Conservation (phyloP, 192 early-diverging fungal species). For the Coemansia sp. region DNA sequence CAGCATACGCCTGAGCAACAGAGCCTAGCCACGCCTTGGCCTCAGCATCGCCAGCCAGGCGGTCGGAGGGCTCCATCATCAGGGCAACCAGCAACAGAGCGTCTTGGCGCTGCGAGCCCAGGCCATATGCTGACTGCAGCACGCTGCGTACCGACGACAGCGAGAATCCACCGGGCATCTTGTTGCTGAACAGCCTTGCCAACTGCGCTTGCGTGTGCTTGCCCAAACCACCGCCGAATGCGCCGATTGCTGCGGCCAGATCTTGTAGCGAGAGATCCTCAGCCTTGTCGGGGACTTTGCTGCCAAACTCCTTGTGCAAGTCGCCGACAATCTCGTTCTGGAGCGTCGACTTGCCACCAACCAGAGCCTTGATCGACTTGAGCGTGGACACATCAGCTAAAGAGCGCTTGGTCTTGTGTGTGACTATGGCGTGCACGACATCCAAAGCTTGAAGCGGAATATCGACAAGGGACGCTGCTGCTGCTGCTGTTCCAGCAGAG, state of each 20-base stretch:
- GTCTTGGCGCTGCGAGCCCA: constrained; percentile 75
- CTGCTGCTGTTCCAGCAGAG: neutral
- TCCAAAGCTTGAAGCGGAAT: constrained; percentile 77
- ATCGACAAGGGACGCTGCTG: constrained; percentile 63
- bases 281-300: constrained; percentile 83
- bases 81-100: constrained; percentile 75
- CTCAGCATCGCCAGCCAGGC: constrained; percentile 75
- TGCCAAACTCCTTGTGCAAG: constrained; percentile 90
- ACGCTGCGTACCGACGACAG: constrained; percentile 73
- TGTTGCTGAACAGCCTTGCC: constrained; percentile 78
- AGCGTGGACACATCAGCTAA: constrained; percentile 71
- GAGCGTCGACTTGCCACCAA: constrained; percentile 90
- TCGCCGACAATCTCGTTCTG: constrained; percentile 98
- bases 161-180: constrained; percentile 93
- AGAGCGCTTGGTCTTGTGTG: constrained; percentile 88
- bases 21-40: constrained; percentile 85
- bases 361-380: constrained; percentile 74
- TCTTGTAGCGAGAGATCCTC: constrained; percentile 90
- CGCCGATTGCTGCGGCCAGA: constrained; percentile 67
- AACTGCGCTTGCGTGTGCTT: constrained; percentile 76
- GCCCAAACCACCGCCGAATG: constrained; percentile 68
- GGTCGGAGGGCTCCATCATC: constrained; percentile 79
- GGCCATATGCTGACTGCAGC: constrained; percentile 70
- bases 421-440: constrained; percentile 76
- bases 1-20: constrained; percentile 72